Conservation (phyloP, 345 rosid species). For the Salix purpurea region DNA sequence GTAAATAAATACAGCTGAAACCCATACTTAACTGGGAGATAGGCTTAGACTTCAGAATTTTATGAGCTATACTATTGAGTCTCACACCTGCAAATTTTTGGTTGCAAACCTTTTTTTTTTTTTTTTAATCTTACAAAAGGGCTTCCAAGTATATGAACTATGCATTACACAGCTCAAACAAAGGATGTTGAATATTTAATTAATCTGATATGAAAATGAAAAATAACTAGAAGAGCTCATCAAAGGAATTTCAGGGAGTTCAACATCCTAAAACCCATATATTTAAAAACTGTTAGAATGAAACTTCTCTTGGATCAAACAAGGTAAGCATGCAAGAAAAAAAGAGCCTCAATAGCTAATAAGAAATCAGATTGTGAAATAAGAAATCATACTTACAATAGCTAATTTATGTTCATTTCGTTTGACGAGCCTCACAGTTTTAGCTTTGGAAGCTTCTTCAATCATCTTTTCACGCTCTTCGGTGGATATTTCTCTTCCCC, state of each 20-base stretch:
- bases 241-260: not conserved
- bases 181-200: not conserved
- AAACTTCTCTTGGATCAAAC: not conserved
- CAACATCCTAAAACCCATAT: not conserved
- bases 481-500: slow-evolving; percentile 77
- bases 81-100: too few relatives aligned
- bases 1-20: not conserved
- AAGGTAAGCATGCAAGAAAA: not conserved
- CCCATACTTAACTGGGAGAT: not conserved
- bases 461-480: slow-evolving; percentile 86
- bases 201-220: not conserved
- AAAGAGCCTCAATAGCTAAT: not conserved
- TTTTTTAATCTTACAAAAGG: too few relatives aligned
- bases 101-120: too few relatives aligned
- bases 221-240: not conserved
- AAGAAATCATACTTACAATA: slow-evolving; percentile 50
- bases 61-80: too few relatives aligned
- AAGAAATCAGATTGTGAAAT: not conserved
- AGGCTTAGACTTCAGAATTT: too few relatives aligned
- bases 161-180: too few relatives aligned
- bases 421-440: slow-evolving; percentile 59
- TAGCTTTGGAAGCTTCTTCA: slow-evolving; percentile 75
- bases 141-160: too few relatives aligned
- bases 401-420: slow-evolving; percentile 73
- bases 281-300: not conserved